Base-by-base conservation (phyloP, 768 basidiomycete species). In the Termitomyces sp. region DNA sequence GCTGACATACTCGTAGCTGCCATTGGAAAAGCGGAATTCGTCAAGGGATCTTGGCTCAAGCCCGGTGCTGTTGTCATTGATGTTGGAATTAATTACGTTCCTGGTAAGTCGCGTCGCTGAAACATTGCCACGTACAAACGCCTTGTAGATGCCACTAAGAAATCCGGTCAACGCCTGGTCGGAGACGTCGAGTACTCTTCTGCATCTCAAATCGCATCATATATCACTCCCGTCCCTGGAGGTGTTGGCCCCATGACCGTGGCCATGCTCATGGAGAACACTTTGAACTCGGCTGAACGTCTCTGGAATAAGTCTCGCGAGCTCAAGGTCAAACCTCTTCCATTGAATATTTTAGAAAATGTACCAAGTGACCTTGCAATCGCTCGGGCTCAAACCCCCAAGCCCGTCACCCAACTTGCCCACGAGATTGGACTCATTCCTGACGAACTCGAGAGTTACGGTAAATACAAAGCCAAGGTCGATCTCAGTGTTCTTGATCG, bases 221-320 rank as follows among this genome's bases (percentile, higher is more conserved):
- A 88, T 72, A 97, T 99, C 65, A 99, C 97, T 0, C 97, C 97
- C 21, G 97, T 99, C 25, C 97, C 97, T 0, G 97, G 97, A 70
- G 97, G 97, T 56, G 97, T 99, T 52, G 97, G 97, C 12, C 97
- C 97, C n/a, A 97, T 98, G 95, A 99, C 97, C 14, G 97, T 99
- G 56, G 97, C 97, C 21, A 80, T 98, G 77, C 85, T 99, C 60
- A 98, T 99, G 95, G 82, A 86, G 66, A 99, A 98, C 73, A 96
- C 95, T 1, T 75, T 93, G 62, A 76, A 79, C 60, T 88, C 93
- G 47, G 94, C 95, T 23, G 81, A 90, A 69, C 85, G 91, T 51
- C 79, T 85, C 50, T 94, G 89, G 81, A 83, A 89, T 61, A 77
- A 83, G 50, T 73, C 81, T 43, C 81, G 86, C 47, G 69, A 79